Evolutionary conservation across 148 eudicot species (phyloP), one percentile per base, ranked within the genome.

Genomic region (Selenicereus undatus): DNA sequence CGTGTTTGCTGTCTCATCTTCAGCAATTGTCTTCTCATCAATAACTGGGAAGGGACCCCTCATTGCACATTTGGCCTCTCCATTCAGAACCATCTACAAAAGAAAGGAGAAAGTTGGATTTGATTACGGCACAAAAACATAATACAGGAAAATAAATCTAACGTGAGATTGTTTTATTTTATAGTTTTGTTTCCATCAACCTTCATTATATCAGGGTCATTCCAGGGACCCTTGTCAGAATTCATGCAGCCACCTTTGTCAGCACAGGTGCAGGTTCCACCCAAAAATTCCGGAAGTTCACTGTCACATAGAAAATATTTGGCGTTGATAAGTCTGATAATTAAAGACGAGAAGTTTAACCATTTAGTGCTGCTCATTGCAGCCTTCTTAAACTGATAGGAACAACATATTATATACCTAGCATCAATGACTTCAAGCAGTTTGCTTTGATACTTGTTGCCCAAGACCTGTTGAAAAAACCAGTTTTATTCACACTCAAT

Each of bases 181-280:
- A 32, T 32, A 32, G 32, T 32, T 32, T 32, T 32, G 32, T 32
- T 32, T 2, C 32, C 32, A 32, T 32, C 68, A 58, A 94, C 98
- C 97, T 93, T 92, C 89, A 94, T 81, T 71, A 91, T 89, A 64
- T 91, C 95, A 52, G 92, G 86, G 80, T 94, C 92, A 77, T 93
- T 91, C 98, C 98, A 94, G 21, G 98, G 98, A 68, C 98, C 97
- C 75, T 93, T 94, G 84, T 94, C 97, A 29, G 98, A 94, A 71
- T 86, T 86, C 92, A 92, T 84, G 78, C 98, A 94, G 62, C 98
- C 97, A 27, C 95, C 98, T 79, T 89, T 86, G 75, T 90, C 92
- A 13, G 90, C 88, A 80, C 98, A 94, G 66, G 88, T 94, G 82
- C 98, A 94, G 24, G 88, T 87, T 71, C 98, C 97, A 22, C 97